phyloP scores from a whole-genome alignment of 441 rosid species.

The Gossypium gossypioides region DNA sequence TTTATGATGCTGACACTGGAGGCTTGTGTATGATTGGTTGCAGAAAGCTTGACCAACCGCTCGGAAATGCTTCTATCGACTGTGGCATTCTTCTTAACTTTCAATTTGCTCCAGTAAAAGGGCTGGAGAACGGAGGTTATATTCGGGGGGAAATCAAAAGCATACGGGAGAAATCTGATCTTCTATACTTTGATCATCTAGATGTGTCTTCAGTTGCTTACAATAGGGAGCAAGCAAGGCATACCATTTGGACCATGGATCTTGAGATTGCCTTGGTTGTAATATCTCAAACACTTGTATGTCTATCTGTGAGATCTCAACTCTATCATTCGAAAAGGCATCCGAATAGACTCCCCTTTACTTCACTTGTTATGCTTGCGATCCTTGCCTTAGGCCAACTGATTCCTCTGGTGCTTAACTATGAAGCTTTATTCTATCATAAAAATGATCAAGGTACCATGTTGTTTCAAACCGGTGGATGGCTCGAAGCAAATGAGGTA shows the following conservation, averaged over 20 bases:
- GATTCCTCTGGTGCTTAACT: slow-evolving; percentile 21
- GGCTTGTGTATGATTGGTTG: no score
- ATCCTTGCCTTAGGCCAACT: slow-evolving; percentile 24
- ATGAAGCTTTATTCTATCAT: slow-evolving; percentile 13
- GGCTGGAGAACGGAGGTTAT: background rate
- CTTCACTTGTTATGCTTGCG: slow-evolving; percentile 25
- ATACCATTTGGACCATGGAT: background rate
- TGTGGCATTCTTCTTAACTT: no score
- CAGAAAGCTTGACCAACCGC: no score
- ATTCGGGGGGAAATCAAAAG: slow-evolving; percentile 32
- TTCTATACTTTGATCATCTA: slow-evolving; percentile 21
- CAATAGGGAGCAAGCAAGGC: background rate
- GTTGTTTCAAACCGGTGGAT: slow-evolving; percentile 11
- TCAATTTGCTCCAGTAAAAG: no score
- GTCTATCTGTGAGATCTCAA: slow-evolving; percentile 21
- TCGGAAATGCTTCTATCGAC: no score
- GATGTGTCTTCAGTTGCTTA: slow-evolving; percentile 10
- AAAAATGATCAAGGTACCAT: background rate
- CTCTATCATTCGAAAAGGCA: slow-evolving; percentile 20
- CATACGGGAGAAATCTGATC: slow-evolving; percentile 16
- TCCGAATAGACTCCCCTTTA: slow-evolving; percentile 18
- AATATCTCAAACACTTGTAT: background rate
- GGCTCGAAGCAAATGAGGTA: slow-evolving; percentile 20
- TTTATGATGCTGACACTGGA: no score
- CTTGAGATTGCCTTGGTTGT: no score